Conservation (phyloP, 1,284 basidiomycete genomes). For the Leccinum variabile region DNA sequence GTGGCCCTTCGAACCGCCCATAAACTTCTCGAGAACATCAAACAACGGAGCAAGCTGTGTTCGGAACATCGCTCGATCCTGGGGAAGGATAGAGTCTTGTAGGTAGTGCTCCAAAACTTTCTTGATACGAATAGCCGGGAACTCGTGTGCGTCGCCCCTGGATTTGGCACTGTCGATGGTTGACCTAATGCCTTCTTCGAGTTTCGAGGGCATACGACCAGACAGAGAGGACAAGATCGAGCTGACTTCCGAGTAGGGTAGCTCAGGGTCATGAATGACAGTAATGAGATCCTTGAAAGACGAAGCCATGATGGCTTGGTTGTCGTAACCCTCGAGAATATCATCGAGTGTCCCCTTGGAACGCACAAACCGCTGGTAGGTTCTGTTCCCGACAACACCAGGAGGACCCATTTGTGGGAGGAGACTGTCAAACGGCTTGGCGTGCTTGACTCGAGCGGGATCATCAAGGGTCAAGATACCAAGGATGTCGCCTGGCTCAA, state of each 20-base stretch:
- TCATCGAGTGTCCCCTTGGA: constrained; percentile 84
- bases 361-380: constrained; percentile 84
- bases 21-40: constrained; percentile 82
- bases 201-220: constrained; percentile 89
- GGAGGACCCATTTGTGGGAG: constrained; percentile 79
- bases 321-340: constrained; percentile 94
- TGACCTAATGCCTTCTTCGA: constrained; percentile 85
- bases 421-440: constrained; percentile 96
- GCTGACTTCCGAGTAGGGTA: constrained; percentile 86
- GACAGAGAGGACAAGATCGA: constrained; percentile 89
- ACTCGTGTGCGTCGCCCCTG: constrained; percentile 73
- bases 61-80: constrained; percentile 76
- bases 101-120: constrained; percentile 85
- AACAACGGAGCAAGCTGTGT: constrained; percentile 72
- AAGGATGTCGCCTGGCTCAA: constrained; percentile 97
- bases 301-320: constrained; percentile 81
- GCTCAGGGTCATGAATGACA: constrained; percentile 78
- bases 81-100: constrained; percentile 76
- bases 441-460: constrained; percentile 95
- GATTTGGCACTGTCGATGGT: constrained; percentile 76
- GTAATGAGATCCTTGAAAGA: constrained; percentile 83
- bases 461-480: constrained; percentile 98
- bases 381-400: constrained; percentile 78
- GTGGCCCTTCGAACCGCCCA: constrained; percentile 83
- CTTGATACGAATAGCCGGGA: constrained; percentile 82